Base-by-base conservation (phyloP, 768 basidiomycete genomes). In the Kwoniella mangroviensis region DNA sequence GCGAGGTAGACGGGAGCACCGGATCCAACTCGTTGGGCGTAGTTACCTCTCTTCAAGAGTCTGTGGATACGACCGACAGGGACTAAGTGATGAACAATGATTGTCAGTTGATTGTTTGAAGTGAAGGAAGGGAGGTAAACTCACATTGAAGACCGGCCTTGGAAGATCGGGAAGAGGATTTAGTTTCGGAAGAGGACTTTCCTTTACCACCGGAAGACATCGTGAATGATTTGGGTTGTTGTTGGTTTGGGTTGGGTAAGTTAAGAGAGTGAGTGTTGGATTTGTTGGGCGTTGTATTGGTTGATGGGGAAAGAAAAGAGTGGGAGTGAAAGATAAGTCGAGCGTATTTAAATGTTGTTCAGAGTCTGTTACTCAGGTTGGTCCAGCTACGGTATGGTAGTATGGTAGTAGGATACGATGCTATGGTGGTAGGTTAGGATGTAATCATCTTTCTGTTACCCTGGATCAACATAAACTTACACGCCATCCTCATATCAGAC, bases 51-150 rank as follows among this genome's bases (percentile, higher is more conserved):
- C 87, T 92, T 92, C 84, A 93, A 83, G 53, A 92, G 88, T 88
- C 91, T 89, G 85, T 92, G 92, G 71, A 93, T 89, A 90, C 92
- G 92, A 87, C 92, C 92, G 76, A 94, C 92, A 64, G 92, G 92
- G 86, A 94, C 79, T 80, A 59, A 34, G 9, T 41, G n/a, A 45
- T 90, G 88, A 24, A 24, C 13, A 41, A 6, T 55, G 91, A 88
- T 76, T 55, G 63, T 69, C 55, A 69, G 68, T 53, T 12, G 22
- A 40, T 0, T 41, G 28, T 17, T 15, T 0, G 5, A 22, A 4
- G 42, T 28, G 43, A 26, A 92, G 82, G 91, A 89, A 65, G 91
- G 88, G 28, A 3, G 4, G 4, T 26, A 5, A 21, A 77, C 77
- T 81, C 60, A 78, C 82, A 81, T 67, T 80, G 80, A 76, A 84